Base-by-base conservation (phyloP, 495 filamentous ascomycete species). In the Podospora pseudoanserina region DNA sequence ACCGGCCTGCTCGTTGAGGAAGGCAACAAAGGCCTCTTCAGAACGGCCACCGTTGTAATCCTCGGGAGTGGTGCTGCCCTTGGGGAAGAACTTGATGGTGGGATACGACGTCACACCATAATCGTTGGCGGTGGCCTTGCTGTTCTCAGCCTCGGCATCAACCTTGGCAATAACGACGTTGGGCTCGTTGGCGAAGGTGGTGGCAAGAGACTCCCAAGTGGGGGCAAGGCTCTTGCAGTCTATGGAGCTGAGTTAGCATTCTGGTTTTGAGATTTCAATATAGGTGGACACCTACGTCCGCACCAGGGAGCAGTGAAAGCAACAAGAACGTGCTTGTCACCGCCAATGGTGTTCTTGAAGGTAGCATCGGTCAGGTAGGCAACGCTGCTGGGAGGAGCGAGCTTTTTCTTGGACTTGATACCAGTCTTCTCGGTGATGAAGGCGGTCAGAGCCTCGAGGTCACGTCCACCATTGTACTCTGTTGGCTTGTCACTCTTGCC, bases 251-350 rank as follows among this genome's bases (percentile, higher is more conserved):
- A 23, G 70, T 80, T 73, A 82, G 80, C 68, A 66, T 9, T 13
- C 63, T 26, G 26, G 39, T 26, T 26, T 16, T 0, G 39, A 67
- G 56, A 30, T 23, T n/a, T 1, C 18, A 59, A 15, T 62, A 20
- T 63, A 34, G 61, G 66, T 63, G 67, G 65, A 58, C 32, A 92
- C 93, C 74, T 87, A 97, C 93, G 93, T 79, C 93, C 93, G 85
- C 93, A 97, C 93, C 93, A 97, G 60, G 93, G 93, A 67, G 93
- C 93, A 67, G 93, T 97, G 79, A 99, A 99, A 28, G 96, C 93
- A 73, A 99, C 94, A 67, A 99, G 78, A 6, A 97, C 92, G 80
- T 96, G 83, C 87, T 96, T 93, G 66, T 96, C 92, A 28, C 87
- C 83, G 58, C 94, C 93, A 82, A 98, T 84, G 28, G 81, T 77